These are phyloP conservation scores for Dillenia turbinata DNA, from an alignment of 164 flowering plant species.

Conservation along the genomic window DNA sequence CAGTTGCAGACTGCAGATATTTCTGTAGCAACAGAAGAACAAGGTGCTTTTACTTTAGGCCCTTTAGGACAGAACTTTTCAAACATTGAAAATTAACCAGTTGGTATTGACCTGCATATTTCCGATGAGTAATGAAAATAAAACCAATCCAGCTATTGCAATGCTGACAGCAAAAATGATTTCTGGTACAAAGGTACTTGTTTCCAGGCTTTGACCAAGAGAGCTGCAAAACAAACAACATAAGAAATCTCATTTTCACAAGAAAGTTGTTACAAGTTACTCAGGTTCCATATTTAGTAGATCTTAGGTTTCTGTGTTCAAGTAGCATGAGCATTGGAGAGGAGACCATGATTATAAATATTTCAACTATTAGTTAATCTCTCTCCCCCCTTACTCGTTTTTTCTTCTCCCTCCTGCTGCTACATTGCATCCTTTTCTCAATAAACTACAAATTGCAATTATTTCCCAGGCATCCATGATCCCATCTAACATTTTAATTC, in stretches of 20 bases:
- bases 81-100: not conserved
- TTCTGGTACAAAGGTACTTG: constrained; percentile 65
- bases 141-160: constrained; percentile 75
- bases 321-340: not conserved
- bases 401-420: too few relatives aligned
- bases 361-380: too few relatives aligned
- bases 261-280: too few relatives aligned
- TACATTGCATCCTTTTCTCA: too few relatives aligned
- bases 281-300: too few relatives aligned
- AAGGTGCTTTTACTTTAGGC: too few relatives aligned
- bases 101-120: constrained; percentile 84
- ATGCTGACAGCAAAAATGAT: constrained; percentile 79
- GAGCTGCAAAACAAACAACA: constrained; percentile 37
- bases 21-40: constrained; percentile 25
- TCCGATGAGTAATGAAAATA: constrained; percentile 88
- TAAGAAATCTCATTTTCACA: not conserved
- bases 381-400: too few relatives aligned
- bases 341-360: not conserved
- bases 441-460: too few relatives aligned
- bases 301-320: not conserved
- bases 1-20: constrained; percentile 54
- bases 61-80: not conserved
- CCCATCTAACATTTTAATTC: too few relatives aligned
- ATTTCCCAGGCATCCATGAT: too few relatives aligned
- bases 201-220: constrained; percentile 57